phyloP scores from a whole-genome alignment of 176 grass and related monocot species.

The Aegilops sharonensis region DNA sequence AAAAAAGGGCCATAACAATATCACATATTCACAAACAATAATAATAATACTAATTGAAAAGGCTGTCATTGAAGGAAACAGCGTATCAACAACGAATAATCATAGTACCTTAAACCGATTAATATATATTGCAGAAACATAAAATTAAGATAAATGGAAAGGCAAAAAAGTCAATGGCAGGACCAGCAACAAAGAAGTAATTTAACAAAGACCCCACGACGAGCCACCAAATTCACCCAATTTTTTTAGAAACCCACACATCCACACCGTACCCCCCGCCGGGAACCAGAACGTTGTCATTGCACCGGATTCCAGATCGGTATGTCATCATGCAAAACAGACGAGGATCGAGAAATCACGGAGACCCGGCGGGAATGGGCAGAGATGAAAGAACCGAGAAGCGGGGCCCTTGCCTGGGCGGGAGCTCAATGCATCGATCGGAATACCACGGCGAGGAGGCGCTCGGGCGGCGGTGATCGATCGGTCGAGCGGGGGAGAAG shows the following conservation, averaged over 20 bases:
- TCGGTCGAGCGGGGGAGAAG: background rate
- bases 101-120: background rate
- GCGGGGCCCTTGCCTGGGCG: background rate
- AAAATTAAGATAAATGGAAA: background rate
- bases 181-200: background rate
- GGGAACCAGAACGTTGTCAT: background rate
- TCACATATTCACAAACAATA: background rate
- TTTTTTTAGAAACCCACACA: background rate
- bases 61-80: background rate
- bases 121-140: background rate
- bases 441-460: background rate
- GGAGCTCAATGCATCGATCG: slow-evolving; percentile 12
- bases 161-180: background rate
- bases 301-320: background rate
- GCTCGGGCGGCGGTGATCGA: background rate
- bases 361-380: background rate
- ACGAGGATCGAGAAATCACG: background rate
- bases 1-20: background rate
- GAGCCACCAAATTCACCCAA: background rate
- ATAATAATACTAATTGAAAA: background rate
- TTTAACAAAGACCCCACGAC: slow-evolving; percentile 17
- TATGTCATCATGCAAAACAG: background rate
- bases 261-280: background rate
- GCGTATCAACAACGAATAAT: background rate
- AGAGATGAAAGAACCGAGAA: background rate